Percentiles rank a stretch among this genome's conserved stretches.
phyloP scores from a whole-genome alignment of 192 early-diverging fungal genomes.

The Coemansia sp. region DNA sequence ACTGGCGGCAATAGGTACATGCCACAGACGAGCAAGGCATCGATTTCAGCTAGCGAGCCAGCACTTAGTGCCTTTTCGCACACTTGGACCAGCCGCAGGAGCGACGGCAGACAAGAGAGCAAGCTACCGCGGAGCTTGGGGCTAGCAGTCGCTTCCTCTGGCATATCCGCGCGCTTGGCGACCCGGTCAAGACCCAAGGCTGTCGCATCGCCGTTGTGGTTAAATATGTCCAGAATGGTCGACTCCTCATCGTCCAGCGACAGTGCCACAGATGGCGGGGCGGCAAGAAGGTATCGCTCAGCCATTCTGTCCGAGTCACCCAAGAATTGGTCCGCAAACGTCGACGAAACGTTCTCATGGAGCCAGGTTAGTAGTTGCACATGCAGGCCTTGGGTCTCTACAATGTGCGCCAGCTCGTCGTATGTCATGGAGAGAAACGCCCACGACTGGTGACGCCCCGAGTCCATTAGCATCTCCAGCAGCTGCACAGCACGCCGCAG shows the following conservation, averaged over 20 bases:
- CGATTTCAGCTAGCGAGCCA: slow-evolving; percentile 64
- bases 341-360: slow-evolving; percentile 64
- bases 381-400: slow-evolving; percentile 61
- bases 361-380: slow-evolving; percentile 67
- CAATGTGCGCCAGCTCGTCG: slow-evolving; percentile 73
- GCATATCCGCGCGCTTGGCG: slow-evolving; percentile 24
- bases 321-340: slow-evolving; percentile 66
- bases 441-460: slow-evolving; percentile 58
- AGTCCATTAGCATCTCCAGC: slow-evolving; percentile 62
- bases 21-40: slow-evolving; percentile 73
- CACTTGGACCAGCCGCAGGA: slow-evolving; percentile 73
- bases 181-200: slow-evolving; percentile 51
- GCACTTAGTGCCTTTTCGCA: slow-evolving; percentile 65
- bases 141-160: not conserved
- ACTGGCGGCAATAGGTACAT: slow-evolving; percentile 45
- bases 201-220: slow-evolving; percentile 37
- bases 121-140: slow-evolving; percentile 39
- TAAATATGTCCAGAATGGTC: slow-evolving; percentile 40
- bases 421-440: slow-evolving; percentile 70
- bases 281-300: slow-evolving; percentile 19
- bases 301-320: slow-evolving; percentile 43
- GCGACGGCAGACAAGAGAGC: slow-evolving; percentile 65
- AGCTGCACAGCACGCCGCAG: slow-evolving; percentile 62
- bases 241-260: slow-evolving; percentile 42
- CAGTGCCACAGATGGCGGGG: slow-evolving; percentile 19